Evolutionary conservation across 768 basidiomycete species (phyloP), one percentile per base, ranked within the genome.

Genomic region (Tulasnella sp.): DNA sequence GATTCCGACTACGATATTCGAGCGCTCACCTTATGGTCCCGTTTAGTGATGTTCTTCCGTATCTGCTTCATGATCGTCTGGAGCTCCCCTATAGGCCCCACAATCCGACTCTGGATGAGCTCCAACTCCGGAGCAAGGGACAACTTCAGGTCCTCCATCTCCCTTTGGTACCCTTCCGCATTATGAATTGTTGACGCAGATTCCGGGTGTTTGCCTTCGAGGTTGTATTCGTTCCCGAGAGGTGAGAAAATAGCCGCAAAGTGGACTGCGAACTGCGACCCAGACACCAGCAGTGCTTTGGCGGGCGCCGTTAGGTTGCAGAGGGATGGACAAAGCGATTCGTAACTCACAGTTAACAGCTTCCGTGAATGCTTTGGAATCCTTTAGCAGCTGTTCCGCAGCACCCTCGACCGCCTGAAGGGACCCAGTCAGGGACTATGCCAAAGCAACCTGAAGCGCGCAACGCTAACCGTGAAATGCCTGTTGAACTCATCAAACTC

Each of bases 31-130:
- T 99, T 99, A 71, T 99, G 96, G 31, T 98, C 91, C 35, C 96
- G 79, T 73, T 99, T 99, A 6, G 86, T 88, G 64, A 96, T 89
- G 15, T 80, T 90, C 76, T 98, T 99, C 64, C 93, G 74, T 64
- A 97, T 88, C 61, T 77, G 70, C 74, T 94, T 98, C 72, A 93
- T 73, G 58, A 96, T 74, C 0, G 77, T 75, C 67, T 91, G 84
- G 27, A 96, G 74, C 68, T 99, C 96, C 72, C 88, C 98, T 45
- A 83, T 77, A 7, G 96, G 96, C 0, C 78, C 84, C 36, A 84
- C 70, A 55, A 99, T 80, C 61, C 93, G 76, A 60, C 80, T 84
- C 61, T 92, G 84, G 66, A 99, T 92, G 58, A 99, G 77, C 69
- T 99, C 93, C 15, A 99, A 75, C 70, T 99, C 96, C 4, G 96